Base-by-base conservation (phyloP, 2,329 filamentous ascomycete genomes). In the Colletotrichum cordylinicola region DNA sequence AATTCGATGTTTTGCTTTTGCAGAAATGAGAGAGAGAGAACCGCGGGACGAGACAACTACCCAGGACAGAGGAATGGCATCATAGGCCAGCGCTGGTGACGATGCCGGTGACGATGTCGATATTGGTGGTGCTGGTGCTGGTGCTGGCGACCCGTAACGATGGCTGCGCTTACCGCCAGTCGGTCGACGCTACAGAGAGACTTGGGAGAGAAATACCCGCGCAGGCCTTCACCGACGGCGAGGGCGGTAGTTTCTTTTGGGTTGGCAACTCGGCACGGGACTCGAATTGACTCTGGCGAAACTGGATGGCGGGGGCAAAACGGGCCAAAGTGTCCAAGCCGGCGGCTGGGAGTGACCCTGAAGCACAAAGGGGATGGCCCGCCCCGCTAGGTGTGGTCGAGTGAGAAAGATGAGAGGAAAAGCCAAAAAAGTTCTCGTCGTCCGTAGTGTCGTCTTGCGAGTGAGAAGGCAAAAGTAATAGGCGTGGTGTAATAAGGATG, bases 381-480 rank as follows among this genome's bases (percentile, higher is more conserved):
- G 73, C 73, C 55, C 56, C 69, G 73, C 69, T 16, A 58, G 27
- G 15, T 8, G 43, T 52, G 52, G 65, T 10, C 37, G 37, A 55
- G 61, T 55, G n/a, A 67, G 35, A 61, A 66, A 66, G 60, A 70
- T 60, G 48, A 31, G 67, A 74, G 72, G 66, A 64, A 68, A 66
- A 75, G 27, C 3, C 27, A 27, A 21, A 62, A 52, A 37, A 39
- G 61, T 39, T 6, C 4, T 39, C 55, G 55, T 58, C 52, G 24
- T 24, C 21, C 13, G 55, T 27, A 27, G 24, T 27, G 24, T 68
- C n/a, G 52, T 64, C 58, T 39, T 16, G 29, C 31, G 39, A 74
- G 67, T 74, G 31, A 70, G 67, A 74, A 74, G 72, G 72, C 67
- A 74, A 71, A 70, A 65, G 58, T 65, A 35, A 48, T 65, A 52